Evolutionary conservation across 163 green algal genomes (phyloP).

Genomic region (Volvox carteri): DNA sequence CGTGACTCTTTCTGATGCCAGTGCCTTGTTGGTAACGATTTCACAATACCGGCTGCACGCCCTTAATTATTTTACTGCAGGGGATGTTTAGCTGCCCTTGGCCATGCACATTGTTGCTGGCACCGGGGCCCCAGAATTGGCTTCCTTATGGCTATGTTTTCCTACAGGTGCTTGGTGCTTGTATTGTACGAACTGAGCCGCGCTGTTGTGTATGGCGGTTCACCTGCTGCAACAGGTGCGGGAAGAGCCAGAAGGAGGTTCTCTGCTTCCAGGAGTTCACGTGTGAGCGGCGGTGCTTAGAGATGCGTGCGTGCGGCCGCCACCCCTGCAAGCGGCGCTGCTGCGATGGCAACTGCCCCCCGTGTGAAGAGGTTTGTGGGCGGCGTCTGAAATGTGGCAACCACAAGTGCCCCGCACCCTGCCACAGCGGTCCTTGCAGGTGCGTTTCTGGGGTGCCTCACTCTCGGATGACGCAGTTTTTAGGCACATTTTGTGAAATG

Average conservation of each 20-base stretch:
- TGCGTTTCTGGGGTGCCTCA: slow-evolving; percentile 29
- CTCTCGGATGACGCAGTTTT: background rate
- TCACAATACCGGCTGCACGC: too few relatives aligned
- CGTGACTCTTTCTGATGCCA: too few relatives aligned
- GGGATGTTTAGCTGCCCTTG: too few relatives aligned
- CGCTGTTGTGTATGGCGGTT: too few relatives aligned
- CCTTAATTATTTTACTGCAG: too few relatives aligned
- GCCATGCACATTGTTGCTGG: too few relatives aligned
- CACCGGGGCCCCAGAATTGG: too few relatives aligned
- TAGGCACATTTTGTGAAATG: background rate
- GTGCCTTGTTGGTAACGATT: too few relatives aligned
- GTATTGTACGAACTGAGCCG: too few relatives aligned
- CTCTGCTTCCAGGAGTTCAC: slow-evolving; percentile 74
- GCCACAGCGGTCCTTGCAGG: slow-evolving; percentile 81
- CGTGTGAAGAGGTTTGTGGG: slow-evolving; percentile 87
- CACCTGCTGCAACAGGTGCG: slow-evolving; percentile 70
- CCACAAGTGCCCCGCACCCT: slow-evolving; percentile 87
- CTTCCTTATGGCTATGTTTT: too few relatives aligned
- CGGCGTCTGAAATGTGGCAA: slow-evolving; percentile 84
- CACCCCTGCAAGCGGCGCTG: slow-evolving; percentile 89
- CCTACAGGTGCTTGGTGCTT: too few relatives aligned
- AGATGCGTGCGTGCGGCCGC: slow-evolving; percentile 78
- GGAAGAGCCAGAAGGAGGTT: slow-evolving; percentile 63
- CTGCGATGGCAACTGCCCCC: slow-evolving; percentile 87
- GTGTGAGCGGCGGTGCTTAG: slow-evolving; percentile 84